phyloP scores from a whole-genome alignment of 2,329 filamentous ascomycete species.

The Cryphonectria nitschkei region DNA sequence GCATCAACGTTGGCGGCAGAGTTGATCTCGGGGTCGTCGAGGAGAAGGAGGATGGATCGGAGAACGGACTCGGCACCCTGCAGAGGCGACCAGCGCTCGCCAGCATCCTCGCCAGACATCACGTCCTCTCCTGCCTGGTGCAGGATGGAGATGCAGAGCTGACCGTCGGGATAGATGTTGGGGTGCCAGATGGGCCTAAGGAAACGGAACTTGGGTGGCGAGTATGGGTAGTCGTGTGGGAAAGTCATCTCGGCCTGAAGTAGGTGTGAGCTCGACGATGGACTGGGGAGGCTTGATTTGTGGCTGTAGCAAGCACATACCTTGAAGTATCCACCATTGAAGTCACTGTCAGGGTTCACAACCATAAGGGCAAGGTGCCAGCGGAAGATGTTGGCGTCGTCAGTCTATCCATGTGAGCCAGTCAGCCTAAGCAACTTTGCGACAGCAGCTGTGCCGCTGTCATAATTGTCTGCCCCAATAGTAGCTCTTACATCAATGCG shows the following conservation, averaged over 20 bases:
- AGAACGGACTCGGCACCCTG: constrained; percentile 95
- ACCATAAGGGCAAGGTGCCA: constrained; percentile 92
- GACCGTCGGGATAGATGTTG: constrained; percentile 90
- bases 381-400: constrained; percentile 80
- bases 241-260: constrained; percentile 82
- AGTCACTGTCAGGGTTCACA: constrained; percentile 87
- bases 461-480: neutral
- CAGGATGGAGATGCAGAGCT: constrained; percentile 94
- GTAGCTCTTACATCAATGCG: constrained; percentile 71
- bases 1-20: constrained; percentile 96
- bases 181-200: constrained; percentile 80
- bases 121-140: constrained; percentile 90
- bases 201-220: constrained; percentile 88
- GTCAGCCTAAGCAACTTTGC: constrained; percentile 1
- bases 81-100: constrained; percentile 91
- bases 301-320: constrained; percentile 41
- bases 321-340: constrained; percentile 91
- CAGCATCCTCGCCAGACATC: constrained; percentile 87
- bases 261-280: neutral
- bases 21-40: constrained; percentile 92
- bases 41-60: constrained; percentile 85
- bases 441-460: neutral
- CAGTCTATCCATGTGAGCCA: constrained; percentile 54
- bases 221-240: constrained; percentile 84
- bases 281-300: neutral